phyloP scores from a whole-genome alignment of 306 rosid genomes.

The Quercus agrifolia region DNA sequence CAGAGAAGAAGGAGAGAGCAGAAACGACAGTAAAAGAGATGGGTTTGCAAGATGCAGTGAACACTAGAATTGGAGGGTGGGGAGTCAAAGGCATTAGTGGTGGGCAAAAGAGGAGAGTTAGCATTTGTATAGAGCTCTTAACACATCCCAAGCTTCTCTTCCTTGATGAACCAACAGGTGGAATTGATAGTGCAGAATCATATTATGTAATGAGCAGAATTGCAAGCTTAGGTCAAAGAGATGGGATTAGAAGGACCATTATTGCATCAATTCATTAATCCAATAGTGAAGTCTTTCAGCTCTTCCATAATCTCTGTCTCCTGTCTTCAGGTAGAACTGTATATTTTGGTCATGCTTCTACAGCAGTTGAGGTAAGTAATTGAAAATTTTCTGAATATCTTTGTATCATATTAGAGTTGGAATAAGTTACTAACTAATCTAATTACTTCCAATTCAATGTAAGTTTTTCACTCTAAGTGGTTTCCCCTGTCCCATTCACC shows the following conservation, averaged over 20 bases:
- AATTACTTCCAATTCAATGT: not conserved
- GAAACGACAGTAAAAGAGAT: conserved; percentile 52
- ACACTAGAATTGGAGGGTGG: conserved; percentile 65
- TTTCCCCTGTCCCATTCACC: conserved; percentile 67
- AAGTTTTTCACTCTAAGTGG: conserved; percentile 68
- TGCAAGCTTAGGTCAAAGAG: conserved; percentile 20
- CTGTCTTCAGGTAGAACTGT: conserved; percentile 54
- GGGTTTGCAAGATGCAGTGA: conserved; percentile 58
- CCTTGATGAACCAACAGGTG: conserved; percentile 74
- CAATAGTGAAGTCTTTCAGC: conserved; percentile 54
- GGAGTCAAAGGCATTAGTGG: conserved; percentile 62
- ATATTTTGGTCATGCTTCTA: conserved; percentile 61
- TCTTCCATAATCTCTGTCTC: conserved; percentile 56
- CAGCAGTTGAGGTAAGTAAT: conserved; percentile 50
- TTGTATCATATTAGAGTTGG: not conserved
- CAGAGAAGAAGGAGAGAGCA: conserved; percentile 63
- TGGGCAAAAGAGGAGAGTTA: conserved; percentile 62
- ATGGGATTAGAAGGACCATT: conserved; percentile 38
- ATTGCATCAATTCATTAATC: conserved; percentile 73
- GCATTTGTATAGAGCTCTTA: conserved; percentile 68
- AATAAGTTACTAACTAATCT: not conserved
- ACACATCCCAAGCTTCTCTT: conserved; percentile 57
- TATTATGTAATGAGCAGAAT: conserved; percentile 65
- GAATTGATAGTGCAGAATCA: conserved; percentile 76
- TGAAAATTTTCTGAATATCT: not conserved